Base-by-base conservation (phyloP, 345 rosid genomes). In the Bruguiera sexangula region DNA sequence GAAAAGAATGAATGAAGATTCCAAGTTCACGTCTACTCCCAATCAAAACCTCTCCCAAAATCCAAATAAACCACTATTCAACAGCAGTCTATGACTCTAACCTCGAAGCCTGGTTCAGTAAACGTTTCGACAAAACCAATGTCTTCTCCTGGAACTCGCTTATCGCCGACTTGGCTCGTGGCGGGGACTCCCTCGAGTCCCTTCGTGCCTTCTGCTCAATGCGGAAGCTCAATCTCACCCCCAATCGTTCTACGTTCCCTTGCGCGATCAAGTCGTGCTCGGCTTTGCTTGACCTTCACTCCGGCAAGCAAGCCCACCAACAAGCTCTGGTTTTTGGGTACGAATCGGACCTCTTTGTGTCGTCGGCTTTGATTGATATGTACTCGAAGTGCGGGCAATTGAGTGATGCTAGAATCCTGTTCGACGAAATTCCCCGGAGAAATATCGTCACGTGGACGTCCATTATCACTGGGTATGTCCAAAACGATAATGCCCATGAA, bases 61-160 rank as follows among this genome's bases (percentile, higher is more conserved):
- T 66, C 79, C 71, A 46, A 60, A 62, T 63, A 56, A 77, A 51
- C 69, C 75, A 63, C 67, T 74, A 46, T 68, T 82, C 84, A 43
- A 78, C 87, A 16, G 22, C 73, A 24, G 27, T 69, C 16, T 4
- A 58, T 19, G 75, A 77, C 73, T 66, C 88, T 52, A 84, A 88
- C 72, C 83, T 91, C 48, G 73, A 80, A 6, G 78, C 85, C 61
- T 71, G 81, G 77, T 93, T 93, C 89, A 80, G 68, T 83, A 86
- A 82, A 69, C 87, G 85, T 82, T 85, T 91, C 21, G 91, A 91
- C 80, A 82, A 73, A 67, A 80, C 85, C 79, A 76, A 81, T 74
- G 92, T 93, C 73, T 79, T 59, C 70, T 86, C 94, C n/a, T 93
- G 96, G 98, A 93, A 93, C 89, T 85, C 92, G 3, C 71, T 93